Conservation (phyloP, 352 stramenopile species). For the Aphanomyces euteiches region DNA sequence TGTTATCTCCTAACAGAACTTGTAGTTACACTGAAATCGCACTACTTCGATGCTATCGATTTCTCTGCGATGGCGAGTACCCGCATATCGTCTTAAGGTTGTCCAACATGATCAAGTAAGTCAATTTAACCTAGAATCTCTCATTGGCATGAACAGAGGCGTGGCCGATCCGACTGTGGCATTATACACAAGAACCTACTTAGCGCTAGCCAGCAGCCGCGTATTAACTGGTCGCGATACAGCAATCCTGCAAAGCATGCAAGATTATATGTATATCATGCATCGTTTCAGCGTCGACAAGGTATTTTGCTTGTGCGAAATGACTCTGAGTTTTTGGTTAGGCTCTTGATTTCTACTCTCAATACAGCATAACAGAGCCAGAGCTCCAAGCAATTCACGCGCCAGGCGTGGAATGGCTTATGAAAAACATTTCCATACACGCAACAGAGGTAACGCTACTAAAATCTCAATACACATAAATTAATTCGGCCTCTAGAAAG, state of each 20-base stretch:
- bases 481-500: conserved; percentile 29
- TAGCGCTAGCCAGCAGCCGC: conserved; percentile 65
- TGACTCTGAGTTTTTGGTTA: conserved; percentile 2
- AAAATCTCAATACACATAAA: not conserved
- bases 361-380: conserved; percentile 50
- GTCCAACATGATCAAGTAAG: conserved; percentile 86
- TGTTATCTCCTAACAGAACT: not conserved
- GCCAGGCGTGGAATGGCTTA: conserved; percentile 83
- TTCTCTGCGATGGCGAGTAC: conserved; percentile 87
- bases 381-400: conserved; percentile 79
- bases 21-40: conserved; percentile 83
- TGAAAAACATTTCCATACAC: conserved; percentile 58
- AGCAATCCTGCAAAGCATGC: conserved; percentile 69
- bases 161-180: conserved; percentile 85
- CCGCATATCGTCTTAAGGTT: conserved; percentile 72
- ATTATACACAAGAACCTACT: conserved; percentile 80
- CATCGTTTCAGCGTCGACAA: conserved; percentile 59
- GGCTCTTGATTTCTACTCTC: conserved; percentile 26
- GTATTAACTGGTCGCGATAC: conserved; percentile 46
- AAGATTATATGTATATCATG: conserved; percentile 88
- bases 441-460: conserved; percentile 35
- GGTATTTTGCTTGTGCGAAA: conserved; percentile 47
- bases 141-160: conserved; percentile 48
- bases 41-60: conserved; percentile 84
- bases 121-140: conserved; percentile 27